Evolutionary conservation across 495 filamentous ascomycete genomes (phyloP), one percentile per base, ranked within the genome.

Genomic region (Podospora fimiseda): DNA sequence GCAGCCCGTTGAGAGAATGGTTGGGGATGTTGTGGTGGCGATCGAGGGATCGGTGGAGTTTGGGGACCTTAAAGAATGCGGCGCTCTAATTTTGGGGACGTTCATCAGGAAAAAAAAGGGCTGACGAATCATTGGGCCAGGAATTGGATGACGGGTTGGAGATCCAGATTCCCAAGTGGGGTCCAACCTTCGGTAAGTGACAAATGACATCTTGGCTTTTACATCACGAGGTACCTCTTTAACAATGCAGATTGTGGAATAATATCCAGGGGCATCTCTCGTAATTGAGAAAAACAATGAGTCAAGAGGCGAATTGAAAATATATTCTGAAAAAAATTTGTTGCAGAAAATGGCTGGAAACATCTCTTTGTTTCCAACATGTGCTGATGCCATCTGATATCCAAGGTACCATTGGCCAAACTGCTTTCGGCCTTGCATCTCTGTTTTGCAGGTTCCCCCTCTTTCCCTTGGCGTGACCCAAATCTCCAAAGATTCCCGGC

Each of bases 401-500:
- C 27, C 11, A 5, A 33, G 27, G 27, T 33, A 33, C 27, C 27
- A 33, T 33, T 33, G 27, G 39, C 11, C 16, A 23, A 24, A 24
- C 43, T 45, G 43, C 43, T 22, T 43, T 18, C 23, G n/a, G 38
- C 19, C n/a, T 20, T 22, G 24, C 33, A 19, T 40, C 39, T 14
- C 22, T 16, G 49, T 42, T 58, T 47, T 47, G 55, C 51, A 43
- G 40, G 39, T 47, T 33, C 24, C 24, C 43, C 20, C 21, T 13
- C 13, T 15, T 36, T 6, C 30, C 21, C 53, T 9, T n/a, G 21
- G 27, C 45, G 38, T 37, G 48, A 49, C 44, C 33, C 43, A 39
- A 51, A 43, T 22, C 40, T 41, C 56, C 51, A 58, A 54, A 51
- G 54, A 45, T 47, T 58, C 56, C 56, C 42, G 51, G 45, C 50